These are phyloP conservation scores for Nakataea oryzae DNA, from an alignment of 2,329 filamentous ascomycete species.

Conservation along the genomic window DNA sequence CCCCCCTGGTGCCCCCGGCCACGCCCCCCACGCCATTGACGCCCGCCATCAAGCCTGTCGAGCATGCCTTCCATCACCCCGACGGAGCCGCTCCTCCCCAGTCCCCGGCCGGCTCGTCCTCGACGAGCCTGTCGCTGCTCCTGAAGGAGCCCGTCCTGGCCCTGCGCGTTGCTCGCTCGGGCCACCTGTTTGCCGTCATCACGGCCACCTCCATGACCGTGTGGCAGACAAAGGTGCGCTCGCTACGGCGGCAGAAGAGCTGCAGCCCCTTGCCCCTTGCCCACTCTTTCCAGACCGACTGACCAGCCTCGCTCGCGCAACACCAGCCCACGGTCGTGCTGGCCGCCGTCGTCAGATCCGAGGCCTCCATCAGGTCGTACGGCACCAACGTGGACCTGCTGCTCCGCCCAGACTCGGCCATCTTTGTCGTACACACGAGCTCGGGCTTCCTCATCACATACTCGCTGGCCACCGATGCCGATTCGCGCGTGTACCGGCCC, in stretches of 20 bases:
- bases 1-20: conserved; percentile 18
- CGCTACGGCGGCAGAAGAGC: conserved; percentile 1
- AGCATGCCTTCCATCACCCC: conserved; percentile 35
- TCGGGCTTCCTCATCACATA: conserved; percentile 90
- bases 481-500: conserved; percentile 75
- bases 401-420: conserved; percentile 82
- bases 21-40: conserved; percentile 46
- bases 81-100: conserved; percentile 10
- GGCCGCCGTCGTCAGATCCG: conserved; percentile 73
- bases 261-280: not conserved
- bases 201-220: conserved; percentile 79
- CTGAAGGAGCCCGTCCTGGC: conserved; percentile 59
- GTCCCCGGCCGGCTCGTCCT: conserved; percentile 14
- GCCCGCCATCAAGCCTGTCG: conserved; percentile 47
- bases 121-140: conserved; percentile 25
- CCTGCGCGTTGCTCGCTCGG: conserved; percentile 66
- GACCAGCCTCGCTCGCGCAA: not conserved
- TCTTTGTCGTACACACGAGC: conserved; percentile 81
- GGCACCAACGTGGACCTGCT: conserved; percentile 77
- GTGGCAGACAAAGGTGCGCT: conserved; percentile 83
- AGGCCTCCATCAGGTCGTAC: conserved; percentile 69
- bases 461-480: conserved; percentile 74
- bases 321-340: conserved; percentile 76
- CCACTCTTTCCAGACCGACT: not conserved
- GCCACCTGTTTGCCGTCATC: conserved; percentile 78